Base-by-base conservation (phyloP, 1,284 basidiomycete genomes). In the Phellopilus nigrolimitatus region DNA sequence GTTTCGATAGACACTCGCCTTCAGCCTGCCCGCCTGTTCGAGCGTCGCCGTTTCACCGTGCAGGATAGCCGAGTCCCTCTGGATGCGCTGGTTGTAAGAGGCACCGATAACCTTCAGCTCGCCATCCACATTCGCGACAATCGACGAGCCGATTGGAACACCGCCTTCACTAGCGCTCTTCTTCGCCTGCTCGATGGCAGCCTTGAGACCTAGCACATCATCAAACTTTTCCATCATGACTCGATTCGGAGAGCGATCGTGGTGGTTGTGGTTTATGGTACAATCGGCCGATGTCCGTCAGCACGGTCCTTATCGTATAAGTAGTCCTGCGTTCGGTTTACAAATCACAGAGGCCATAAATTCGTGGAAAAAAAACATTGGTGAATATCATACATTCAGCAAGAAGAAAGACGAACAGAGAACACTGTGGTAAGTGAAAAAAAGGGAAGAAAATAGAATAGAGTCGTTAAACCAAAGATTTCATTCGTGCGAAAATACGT, bases 1-100 rank as follows among this genome's bases (percentile, higher is more conserved):
- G 24, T 66, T 63, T 34, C 67, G 64, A 53, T 80, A 81, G 2
- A 76, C 61, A 0, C 60, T 63, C 3, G 71, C 69, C 49, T 64
- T 68, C 40, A 70, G 62, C 34, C 76, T 62, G 3, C 78, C 78
- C 0, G 76, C 78, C 36, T 72, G 64, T 54, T 80, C 75, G 17
- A 82, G 63, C 0, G 74, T 68, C 1, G 75, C 66, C 15, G 75
- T 80, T 64, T 83, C 81, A 0, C 69, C 80, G 53, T 82, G 80
- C 13, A 79, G 61, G 13, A 72, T 80, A 1, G 78, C 64, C 0
- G 78, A 80, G 0, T 60, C 66, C 54, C 71, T 74, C 61, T 84
- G 81, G 3, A 82, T 68, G 13, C 79, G 68, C 59, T 70, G 57
- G 56, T 83, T 82, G 58, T 78, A 74, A 0, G 75, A 74, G 7